A percentile compares a stretch with the other conserved stretches of the same genome.
Conservation (phyloP, 306 rosid species). For the Rosa persica region DNA sequence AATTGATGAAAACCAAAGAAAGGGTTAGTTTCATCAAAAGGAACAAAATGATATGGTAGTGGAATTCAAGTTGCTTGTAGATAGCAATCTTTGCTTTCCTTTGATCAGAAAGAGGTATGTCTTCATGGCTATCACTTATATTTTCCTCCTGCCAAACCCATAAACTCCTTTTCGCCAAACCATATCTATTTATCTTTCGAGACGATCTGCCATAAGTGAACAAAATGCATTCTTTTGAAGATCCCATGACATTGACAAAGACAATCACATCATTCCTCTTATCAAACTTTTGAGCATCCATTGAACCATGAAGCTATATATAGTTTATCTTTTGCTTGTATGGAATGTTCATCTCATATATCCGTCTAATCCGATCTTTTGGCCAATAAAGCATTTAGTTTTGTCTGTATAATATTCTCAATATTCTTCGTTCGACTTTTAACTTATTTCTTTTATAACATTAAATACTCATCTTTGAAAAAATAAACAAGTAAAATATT, state of each 20-base stretch:
- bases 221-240: constrained; percentile 14
- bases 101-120: constrained; percentile 9
- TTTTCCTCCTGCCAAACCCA: constrained; percentile 10
- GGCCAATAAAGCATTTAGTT: neutral
- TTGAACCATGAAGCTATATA: neutral
- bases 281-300: neutral
- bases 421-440: too few relatives aligned
- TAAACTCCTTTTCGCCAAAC: constrained; percentile 7
- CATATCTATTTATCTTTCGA: constrained; percentile 5
- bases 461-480: too few relatives aligned
- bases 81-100: constrained; percentile 18
- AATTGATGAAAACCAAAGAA: neutral
- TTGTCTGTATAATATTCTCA: neutral
- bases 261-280: constrained; percentile 18
- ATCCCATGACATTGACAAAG: constrained; percentile 22
- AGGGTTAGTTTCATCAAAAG: constrained; percentile 2
- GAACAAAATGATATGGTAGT: constrained; percentile 7
- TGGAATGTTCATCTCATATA: neutral
- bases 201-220: constrained; percentile 1
- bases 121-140: constrained; percentile 6
- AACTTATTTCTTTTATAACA: too few relatives aligned
- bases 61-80: constrained; percentile 12
- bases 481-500: too few relatives aligned
- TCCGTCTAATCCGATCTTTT: neutral
- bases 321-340: neutral